Conservation (phyloP, 768 basidiomycete species). For the Hygrocybe punicea region DNA sequence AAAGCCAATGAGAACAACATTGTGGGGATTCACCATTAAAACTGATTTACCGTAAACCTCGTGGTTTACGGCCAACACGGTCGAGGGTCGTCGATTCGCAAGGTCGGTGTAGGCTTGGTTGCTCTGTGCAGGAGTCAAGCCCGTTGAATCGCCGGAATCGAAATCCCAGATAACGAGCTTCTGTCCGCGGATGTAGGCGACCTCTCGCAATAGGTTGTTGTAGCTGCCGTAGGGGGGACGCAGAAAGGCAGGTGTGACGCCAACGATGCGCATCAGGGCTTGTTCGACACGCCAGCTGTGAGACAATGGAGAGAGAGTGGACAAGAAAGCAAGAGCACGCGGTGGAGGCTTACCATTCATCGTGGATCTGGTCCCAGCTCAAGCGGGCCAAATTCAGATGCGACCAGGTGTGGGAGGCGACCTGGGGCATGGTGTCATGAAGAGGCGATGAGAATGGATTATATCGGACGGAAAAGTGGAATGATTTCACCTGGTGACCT, state of each 20-base stretch:
- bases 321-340: slow-evolving; percentile 17
- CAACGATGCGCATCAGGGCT: slow-evolving; percentile 42
- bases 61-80: slow-evolving; percentile 41
- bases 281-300: slow-evolving; percentile 38
- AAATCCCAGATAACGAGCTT: slow-evolving; percentile 29
- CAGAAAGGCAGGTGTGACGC: slow-evolving; percentile 46
- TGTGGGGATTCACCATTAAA: slow-evolving; percentile 15
- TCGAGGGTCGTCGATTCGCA: slow-evolving; percentile 30
- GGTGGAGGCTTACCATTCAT: slow-evolving; percentile 41
- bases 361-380: slow-evolving; percentile 35
- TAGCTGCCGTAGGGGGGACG: slow-evolving; percentile 49
- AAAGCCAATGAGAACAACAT: slow-evolving; percentile 11
- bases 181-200: slow-evolving; percentile 30
- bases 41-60: slow-evolving; percentile 33
- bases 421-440: slow-evolving; percentile 22
- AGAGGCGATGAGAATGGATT: not conserved
- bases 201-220: slow-evolving; percentile 46
- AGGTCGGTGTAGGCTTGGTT: slow-evolving; percentile 29
- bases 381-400: too few species aligned
- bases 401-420: slow-evolving; percentile 52
- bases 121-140: slow-evolving; percentile 27
- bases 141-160: slow-evolving; percentile 34
- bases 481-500: slow-evolving; percentile 30
- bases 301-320: not conserved
- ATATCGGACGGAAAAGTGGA: not conserved